Evolutionary conservation across 1,139 yeast species (phyloP).

Genomic region (Candida freyschussii): DNA sequence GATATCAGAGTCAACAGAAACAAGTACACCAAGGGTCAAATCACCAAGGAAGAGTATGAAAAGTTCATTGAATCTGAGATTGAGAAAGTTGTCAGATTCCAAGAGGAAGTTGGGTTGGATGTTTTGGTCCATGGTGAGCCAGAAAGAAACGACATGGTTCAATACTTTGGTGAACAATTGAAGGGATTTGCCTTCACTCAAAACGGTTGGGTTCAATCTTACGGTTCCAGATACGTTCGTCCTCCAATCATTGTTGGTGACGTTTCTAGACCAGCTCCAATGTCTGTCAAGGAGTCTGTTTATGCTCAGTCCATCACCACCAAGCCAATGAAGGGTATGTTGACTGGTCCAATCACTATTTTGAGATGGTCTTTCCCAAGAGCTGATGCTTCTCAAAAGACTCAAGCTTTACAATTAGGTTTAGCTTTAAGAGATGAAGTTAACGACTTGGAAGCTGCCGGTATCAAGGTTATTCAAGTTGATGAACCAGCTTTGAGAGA

Average conservation of each 20-base stretch:
- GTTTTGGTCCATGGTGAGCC: slow-evolving; percentile 99
- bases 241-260: slow-evolving; percentile 99
- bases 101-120: slow-evolving; percentile 97
- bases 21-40: slow-evolving; percentile 95
- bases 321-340: slow-evolving; percentile 99
- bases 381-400: slow-evolving; percentile 91
- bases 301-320: slow-evolving; percentile 95
- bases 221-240: slow-evolving; percentile 99
- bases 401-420: slow-evolving; percentile 96
- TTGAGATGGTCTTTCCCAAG: slow-evolving; percentile 99
- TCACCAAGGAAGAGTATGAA: slow-evolving; percentile 92
- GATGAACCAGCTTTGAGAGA: slow-evolving; percentile 99
- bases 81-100: slow-evolving; percentile 93
- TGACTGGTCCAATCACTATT: slow-evolving; percentile 99
- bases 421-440: slow-evolving; percentile 98
- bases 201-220: slow-evolving; percentile 99
- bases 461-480: slow-evolving; percentile 96
- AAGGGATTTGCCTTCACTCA: slow-evolving; percentile 97
- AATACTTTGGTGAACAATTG: slow-evolving; percentile 98
- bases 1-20: slow-evolving; percentile 98
- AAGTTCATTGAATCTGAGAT: slow-evolving; percentile 95
- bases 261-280: slow-evolving; percentile 95
- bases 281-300: slow-evolving; percentile 98
- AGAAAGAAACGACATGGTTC: slow-evolving; percentile 99
- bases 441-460: slow-evolving; percentile 95